Evolutionary conservation across 2,329 filamentous ascomycete genomes (phyloP).

Genomic region (Plectosphaerella sp.): DNA sequence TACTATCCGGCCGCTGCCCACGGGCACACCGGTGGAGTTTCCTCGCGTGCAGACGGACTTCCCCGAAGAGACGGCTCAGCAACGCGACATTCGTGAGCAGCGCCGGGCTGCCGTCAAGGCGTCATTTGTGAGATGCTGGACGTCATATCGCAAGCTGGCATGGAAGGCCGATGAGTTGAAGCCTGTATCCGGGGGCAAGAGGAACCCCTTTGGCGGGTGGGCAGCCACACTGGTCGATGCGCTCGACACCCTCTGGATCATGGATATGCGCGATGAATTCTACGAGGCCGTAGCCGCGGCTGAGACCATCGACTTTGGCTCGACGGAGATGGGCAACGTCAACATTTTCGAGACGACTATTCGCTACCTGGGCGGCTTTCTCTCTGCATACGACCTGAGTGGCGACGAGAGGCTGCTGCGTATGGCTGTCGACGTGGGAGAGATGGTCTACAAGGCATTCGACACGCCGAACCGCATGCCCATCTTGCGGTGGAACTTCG

Average conservation of each 20-base stretch:
- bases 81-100: slow-evolving; percentile 15
- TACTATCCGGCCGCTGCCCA: slow-evolving; percentile 24
- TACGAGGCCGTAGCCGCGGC: slow-evolving; percentile 45
- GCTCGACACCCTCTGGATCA: slow-evolving; percentile 59
- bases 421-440: slow-evolving; percentile 40
- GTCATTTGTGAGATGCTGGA: slow-evolving; percentile 40
- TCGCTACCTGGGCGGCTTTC: slow-evolving; percentile 36
- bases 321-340: slow-evolving; percentile 28
- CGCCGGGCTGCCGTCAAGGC: slow-evolving; percentile 32
- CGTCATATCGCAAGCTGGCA: slow-evolving; percentile 45
- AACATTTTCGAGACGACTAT: slow-evolving; percentile 43
- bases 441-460: slow-evolving; percentile 43
- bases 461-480: slow-evolving; percentile 46
- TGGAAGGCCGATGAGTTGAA: slow-evolving; percentile 49
- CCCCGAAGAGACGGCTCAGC: slow-evolving; percentile 14
- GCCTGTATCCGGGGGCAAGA: slow-evolving; percentile 41
- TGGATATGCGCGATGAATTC: slow-evolving; percentile 55
- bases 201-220: slow-evolving; percentile 48
- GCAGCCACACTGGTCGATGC: slow-evolving; percentile 56
- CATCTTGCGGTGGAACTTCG: slow-evolving; percentile 18
- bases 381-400: slow-evolving; percentile 43
- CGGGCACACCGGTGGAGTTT: slow-evolving; percentile 17
- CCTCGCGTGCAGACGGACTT: slow-evolving; percentile 28
- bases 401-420: slow-evolving; percentile 31
- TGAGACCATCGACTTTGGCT: slow-evolving; percentile 43